Evolutionary conservation across 345 rosid species (phyloP).

Genomic region (Mallotus nudiflorus): DNA sequence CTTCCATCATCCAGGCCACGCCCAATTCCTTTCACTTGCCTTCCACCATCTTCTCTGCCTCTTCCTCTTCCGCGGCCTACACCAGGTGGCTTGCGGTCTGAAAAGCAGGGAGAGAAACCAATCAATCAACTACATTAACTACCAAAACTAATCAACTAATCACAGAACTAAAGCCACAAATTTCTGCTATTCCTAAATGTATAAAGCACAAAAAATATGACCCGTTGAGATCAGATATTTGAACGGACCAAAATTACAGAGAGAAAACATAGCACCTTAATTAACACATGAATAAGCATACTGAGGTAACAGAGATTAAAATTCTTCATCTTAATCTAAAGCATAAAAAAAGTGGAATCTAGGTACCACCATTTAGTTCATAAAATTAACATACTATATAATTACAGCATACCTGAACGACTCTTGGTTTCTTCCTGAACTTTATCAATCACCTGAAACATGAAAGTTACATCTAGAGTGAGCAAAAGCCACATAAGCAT

Average conservation of each 20-base stretch:
- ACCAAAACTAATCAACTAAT: not conserved
- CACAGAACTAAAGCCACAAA: not conserved
- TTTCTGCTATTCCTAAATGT: not conserved
- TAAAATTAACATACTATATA: not conserved
- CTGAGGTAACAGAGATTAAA: not conserved
- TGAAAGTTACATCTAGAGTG: conserved; percentile 17
- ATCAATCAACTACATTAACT: not conserved
- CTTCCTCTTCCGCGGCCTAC: conserved; percentile 85
- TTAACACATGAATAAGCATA: not conserved
- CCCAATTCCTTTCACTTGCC: conserved; percentile 61
- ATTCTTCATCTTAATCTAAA: not conserved
- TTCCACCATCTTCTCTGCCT: conserved; percentile 80
- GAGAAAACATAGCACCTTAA: not conserved
- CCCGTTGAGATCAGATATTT: not conserved
- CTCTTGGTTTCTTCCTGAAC: conserved; percentile 82
- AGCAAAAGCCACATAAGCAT: conserved; percentile 8
- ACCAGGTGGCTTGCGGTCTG: conserved; percentile 82
- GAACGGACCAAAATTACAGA: not conserved
- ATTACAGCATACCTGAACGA: conserved; percentile 51
- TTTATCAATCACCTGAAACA: conserved; percentile 71
- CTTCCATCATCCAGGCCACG: conserved; percentile 74
- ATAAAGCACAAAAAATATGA: not conserved
- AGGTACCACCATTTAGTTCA: not conserved
- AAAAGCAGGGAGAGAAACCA: no score
- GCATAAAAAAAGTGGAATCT: not conserved